These are phyloP conservation scores for Stachybotrys elegans DNA, from an alignment of 2,329 filamentous ascomycete genomes.

Conservation along the genomic window DNA sequence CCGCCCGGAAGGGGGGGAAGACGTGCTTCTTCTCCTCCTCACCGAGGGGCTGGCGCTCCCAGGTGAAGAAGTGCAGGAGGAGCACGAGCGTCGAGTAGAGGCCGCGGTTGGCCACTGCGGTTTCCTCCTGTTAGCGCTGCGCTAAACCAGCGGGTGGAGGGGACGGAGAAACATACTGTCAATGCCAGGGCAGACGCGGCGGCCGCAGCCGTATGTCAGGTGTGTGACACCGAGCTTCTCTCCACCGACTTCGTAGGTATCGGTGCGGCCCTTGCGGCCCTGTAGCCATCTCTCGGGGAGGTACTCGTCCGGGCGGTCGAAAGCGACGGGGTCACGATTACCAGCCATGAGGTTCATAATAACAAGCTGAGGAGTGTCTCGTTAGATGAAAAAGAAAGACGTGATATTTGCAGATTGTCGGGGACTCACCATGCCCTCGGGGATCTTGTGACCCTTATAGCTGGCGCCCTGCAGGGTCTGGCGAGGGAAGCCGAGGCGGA, in stretches of 20 bases:
- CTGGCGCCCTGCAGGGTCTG: conserved; percentile 3
- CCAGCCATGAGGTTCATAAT: conserved; percentile 5
- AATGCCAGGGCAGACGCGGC: conserved; percentile 7
- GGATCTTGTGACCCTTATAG: conserved; percentile 5
- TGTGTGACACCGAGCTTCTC: conserved; percentile 8
- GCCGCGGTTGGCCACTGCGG: conserved; percentile 2
- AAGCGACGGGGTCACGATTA: conserved; percentile 6
- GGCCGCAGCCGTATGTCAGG: conserved; percentile 5
- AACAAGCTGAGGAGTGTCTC: not conserved
- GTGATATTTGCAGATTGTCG: not conserved
- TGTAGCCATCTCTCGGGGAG: conserved; percentile 7
- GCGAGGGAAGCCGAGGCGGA: conserved; percentile 6
- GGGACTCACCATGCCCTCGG: conserved; percentile 1
- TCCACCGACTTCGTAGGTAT: conserved; percentile 1
- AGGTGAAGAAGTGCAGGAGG: conserved; percentile 7
- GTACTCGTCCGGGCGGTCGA: conserved; percentile 4
- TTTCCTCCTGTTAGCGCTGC: too few species aligned
- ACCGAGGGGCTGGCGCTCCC: conserved; percentile 4
- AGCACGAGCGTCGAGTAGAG: conserved; percentile 4
- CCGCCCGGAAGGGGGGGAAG: conserved; percentile 6
- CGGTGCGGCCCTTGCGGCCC: conserved; percentile 7
- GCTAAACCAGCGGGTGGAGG: too few species aligned
- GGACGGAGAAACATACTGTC: conserved; percentile 1
- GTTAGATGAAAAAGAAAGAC: not conserved
- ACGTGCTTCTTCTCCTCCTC: conserved; percentile 2